phyloP scores from a whole-genome alignment of 2,329 filamentous ascomycete species.

The Cladosporium sp. region DNA sequence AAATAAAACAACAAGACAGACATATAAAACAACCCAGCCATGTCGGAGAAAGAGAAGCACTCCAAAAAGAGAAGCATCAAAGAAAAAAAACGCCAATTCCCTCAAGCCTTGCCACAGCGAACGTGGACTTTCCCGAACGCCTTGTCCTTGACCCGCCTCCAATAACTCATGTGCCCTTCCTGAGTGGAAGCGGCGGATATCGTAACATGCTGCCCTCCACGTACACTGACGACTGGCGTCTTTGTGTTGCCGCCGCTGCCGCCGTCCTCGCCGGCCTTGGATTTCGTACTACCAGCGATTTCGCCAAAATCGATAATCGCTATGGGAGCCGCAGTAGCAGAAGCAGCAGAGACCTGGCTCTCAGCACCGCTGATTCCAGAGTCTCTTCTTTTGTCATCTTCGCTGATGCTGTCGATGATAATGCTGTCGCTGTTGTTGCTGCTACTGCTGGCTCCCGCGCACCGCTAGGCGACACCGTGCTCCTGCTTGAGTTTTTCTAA shows the following conservation, averaged over 20 bases:
- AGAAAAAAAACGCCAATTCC: constrained; percentile 5
- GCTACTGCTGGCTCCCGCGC: constrained; percentile 27
- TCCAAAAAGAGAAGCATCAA: not conserved
- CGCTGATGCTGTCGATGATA: not conserved
- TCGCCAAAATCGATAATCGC: constrained; percentile 10
- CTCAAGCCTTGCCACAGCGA: constrained; percentile 12
- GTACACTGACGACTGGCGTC: constrained; percentile 5
- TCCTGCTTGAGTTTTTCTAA: constrained; percentile 97
- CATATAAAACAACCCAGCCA: no score
- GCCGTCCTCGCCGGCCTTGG: not conserved
- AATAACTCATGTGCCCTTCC: constrained; percentile 2
- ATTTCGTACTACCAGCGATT: not conserved
- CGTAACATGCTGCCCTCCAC: constrained; percentile 9
- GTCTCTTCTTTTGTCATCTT: constrained; percentile 24
- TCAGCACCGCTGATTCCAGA: constrained; percentile 23
- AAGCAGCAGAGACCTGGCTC: constrained; percentile 2
- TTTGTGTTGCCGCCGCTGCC: not conserved
- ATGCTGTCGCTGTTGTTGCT: constrained; percentile 9
- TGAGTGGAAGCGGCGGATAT: constrained; percentile 1
- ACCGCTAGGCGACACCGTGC: constrained; percentile 87
- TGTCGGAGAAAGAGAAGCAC: not conserved
- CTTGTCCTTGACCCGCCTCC: constrained; percentile 12
- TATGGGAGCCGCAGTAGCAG: constrained; percentile 11
- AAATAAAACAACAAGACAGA: no score
- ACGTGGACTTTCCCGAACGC: constrained; percentile 13